A percentile compares a stretch with the other conserved stretches of the same genome.
Evolutionary conservation across 1,284 basidiomycete genomes (phyloP).

Genomic region (Papiliotrema laurentii): DNA sequence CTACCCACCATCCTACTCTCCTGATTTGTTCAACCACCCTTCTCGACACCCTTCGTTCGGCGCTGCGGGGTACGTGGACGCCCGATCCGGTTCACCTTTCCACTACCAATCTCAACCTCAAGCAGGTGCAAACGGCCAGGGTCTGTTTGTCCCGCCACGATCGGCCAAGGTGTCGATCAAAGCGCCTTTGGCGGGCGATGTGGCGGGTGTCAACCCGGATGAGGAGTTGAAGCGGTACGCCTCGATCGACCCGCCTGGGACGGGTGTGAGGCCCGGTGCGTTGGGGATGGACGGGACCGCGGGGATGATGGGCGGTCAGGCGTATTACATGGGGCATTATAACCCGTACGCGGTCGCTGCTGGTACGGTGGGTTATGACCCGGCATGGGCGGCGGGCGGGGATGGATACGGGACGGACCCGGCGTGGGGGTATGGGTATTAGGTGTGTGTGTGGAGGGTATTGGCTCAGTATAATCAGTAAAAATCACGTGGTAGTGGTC

Average conservation of each 20-base stretch:
- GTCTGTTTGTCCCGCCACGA: constrained; percentile 31
- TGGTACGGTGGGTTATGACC: neutral
- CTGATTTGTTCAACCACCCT: constrained; percentile 3
- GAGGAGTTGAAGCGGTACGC: neutral
- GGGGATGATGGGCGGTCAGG: neutral
- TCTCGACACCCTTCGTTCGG: constrained; percentile 1
- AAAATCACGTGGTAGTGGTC: constrained; percentile 1
- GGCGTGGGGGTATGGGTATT: constrained; percentile 15
- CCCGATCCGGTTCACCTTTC: constrained; percentile 22
- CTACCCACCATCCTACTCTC: constrained; percentile 11
- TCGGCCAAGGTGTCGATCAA: constrained; percentile 31
- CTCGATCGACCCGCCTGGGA: neutral
- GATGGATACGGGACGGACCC: neutral
- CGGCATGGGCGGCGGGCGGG: neutral
- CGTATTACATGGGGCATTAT: constrained; percentile 9
- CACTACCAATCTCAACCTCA: neutral
- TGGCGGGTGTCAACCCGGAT: neutral
- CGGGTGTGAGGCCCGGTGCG: neutral
- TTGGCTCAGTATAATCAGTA: neutral
- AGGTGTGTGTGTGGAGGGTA: constrained; percentile 2
- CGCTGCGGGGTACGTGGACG: neutral
- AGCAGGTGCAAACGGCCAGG: neutral
- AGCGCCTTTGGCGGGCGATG: constrained; percentile 10
- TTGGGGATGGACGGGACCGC: neutral
- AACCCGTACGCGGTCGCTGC: constrained; percentile 23